A percentile compares a stretch with the other conserved stretches of the same genome.
phyloP scores from a whole-genome alignment of 352 stramenopile species.

The Pythium dissimile region DNA sequence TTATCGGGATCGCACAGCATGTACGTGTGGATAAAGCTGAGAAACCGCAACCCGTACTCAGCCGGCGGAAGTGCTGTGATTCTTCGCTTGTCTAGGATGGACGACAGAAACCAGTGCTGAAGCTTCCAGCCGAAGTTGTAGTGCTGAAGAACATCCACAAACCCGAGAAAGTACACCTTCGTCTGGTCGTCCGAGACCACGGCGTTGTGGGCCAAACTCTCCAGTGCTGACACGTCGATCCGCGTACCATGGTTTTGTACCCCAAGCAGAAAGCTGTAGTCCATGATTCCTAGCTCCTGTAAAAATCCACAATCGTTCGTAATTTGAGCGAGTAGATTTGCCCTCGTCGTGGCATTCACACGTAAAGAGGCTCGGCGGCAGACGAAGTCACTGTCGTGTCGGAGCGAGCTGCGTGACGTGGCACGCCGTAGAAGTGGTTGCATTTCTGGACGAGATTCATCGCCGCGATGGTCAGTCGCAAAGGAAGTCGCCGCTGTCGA shows the following conservation, averaged over 20 bases:
- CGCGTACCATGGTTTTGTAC: constrained; percentile 55
- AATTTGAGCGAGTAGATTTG: constrained; percentile 75
- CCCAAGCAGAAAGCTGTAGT: constrained; percentile 82
- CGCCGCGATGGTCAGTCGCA: constrained; percentile 4
- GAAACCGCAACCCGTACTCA: constrained; percentile 82
- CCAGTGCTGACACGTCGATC: constrained; percentile 45
- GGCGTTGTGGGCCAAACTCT: constrained; percentile 67
- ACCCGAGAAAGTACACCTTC: constrained; percentile 80
- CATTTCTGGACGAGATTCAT: constrained; percentile 36
- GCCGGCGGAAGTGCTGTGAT: constrained; percentile 79
- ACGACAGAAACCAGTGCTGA: constrained; percentile 71
- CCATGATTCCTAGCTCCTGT: constrained; percentile 85
- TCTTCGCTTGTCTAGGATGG: constrained; percentile 64
- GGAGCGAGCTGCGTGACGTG: constrained; percentile 54
- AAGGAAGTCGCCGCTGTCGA: background rate
- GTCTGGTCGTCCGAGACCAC: constrained; percentile 70
- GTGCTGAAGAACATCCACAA: constrained; percentile 84
- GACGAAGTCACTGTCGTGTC: constrained; percentile 82
- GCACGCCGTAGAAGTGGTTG: constrained; percentile 45
- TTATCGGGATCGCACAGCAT: constrained; percentile 60
- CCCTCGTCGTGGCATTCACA: constrained; percentile 67
- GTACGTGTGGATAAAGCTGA: constrained; percentile 85
- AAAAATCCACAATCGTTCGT: constrained; percentile 83
- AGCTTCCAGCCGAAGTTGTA: constrained; percentile 86
- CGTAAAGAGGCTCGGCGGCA: constrained; percentile 54